Percentiles rank a stretch among this genome's conserved stretches.
Evolutionary conservation across 2,329 filamentous ascomycete species (phyloP).

Genomic region (Bipolaris gigantea): DNA sequence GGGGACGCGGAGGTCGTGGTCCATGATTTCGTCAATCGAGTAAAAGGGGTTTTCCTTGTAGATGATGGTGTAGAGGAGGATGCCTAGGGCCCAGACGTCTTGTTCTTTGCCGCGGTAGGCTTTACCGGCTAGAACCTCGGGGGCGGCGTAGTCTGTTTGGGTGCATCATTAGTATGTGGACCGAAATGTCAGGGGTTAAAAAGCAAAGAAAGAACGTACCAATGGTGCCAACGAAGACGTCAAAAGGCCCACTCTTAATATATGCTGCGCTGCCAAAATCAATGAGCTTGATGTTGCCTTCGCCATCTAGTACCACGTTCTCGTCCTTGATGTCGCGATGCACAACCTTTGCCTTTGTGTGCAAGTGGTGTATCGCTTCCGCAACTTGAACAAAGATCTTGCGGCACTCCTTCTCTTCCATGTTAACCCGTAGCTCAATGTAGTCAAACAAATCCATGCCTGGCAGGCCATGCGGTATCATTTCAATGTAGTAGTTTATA

Average conservation of each 20-base stretch:
- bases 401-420: conserved; percentile 91
- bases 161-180: conserved; percentile 7
- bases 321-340: conserved; percentile 99
- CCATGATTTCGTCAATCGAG: conserved; percentile 98
- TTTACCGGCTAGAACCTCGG: conserved; percentile 91
- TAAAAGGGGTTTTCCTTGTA: conserved; percentile 99
- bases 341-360: conserved; percentile 87
- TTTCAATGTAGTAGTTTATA: conserved; percentile 97
- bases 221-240: conserved; percentile 98
- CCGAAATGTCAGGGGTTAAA: not conserved
- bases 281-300: conserved; percentile 94
- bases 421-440: conserved; percentile 92
- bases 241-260: conserved; percentile 97
- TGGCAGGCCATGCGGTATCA: conserved; percentile 90
- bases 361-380: conserved; percentile 84
- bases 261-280: conserved; percentile 98
- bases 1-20: conserved; percentile 88
- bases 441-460: conserved; percentile 99
- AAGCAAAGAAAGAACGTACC: conserved; percentile 59
- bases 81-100: conserved; percentile 96
- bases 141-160: conserved; percentile 84
- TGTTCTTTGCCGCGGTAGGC: conserved; percentile 95
- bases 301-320: conserved; percentile 93
- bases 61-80: conserved; percentile 95
- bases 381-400: conserved; percentile 96